Percentiles rank a stretch among this genome's conserved stretches.
These are phyloP conservation scores for Rhodocollybia butyracea DNA, from an alignment of 768 basidiomycete species.

Conservation along the genomic window DNA sequence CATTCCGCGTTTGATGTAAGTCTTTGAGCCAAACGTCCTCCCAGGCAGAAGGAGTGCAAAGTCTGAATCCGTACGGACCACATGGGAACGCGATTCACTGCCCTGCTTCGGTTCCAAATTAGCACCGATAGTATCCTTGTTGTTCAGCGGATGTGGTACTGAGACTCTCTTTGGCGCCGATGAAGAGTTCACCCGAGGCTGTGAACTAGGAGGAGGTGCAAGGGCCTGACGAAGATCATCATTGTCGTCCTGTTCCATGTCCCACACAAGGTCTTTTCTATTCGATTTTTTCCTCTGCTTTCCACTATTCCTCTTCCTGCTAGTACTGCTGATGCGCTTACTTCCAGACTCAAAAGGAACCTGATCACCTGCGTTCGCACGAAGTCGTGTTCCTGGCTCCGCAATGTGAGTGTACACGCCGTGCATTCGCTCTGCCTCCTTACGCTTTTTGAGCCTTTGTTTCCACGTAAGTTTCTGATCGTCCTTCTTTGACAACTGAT, in stretches of 20 bases:
- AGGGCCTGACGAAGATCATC: background rate
- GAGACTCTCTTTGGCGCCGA: background rate
- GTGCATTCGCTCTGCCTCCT: background rate
- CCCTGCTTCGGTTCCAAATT: background rate
- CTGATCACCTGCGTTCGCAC: background rate
- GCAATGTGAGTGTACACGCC: slow-evolving; percentile 2
- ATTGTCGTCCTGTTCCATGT: background rate
- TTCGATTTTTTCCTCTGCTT: background rate
- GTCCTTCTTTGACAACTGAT: background rate
- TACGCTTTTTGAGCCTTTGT: slow-evolving; percentile 3
- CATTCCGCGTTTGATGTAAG: slow-evolving; percentile 59
- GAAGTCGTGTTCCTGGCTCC: background rate
- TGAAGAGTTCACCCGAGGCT: background rate
- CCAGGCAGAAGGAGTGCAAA: slow-evolving; percentile 50
- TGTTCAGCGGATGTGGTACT: background rate
- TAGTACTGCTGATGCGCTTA: background rate
- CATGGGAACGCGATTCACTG: background rate
- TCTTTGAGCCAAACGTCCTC: slow-evolving; percentile 43
- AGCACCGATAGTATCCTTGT: background rate
- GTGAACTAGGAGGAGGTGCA: background rate
- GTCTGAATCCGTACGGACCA: slow-evolving; percentile 27
- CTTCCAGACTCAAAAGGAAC: background rate
- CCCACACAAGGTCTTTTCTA: background rate
- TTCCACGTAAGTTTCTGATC: slow-evolving; percentile 2
- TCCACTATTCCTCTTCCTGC: background rate